These are phyloP conservation scores for Lasiosphaeria miniovina DNA, from an alignment of 495 filamentous ascomycete genomes.

Conservation along the genomic window DNA sequence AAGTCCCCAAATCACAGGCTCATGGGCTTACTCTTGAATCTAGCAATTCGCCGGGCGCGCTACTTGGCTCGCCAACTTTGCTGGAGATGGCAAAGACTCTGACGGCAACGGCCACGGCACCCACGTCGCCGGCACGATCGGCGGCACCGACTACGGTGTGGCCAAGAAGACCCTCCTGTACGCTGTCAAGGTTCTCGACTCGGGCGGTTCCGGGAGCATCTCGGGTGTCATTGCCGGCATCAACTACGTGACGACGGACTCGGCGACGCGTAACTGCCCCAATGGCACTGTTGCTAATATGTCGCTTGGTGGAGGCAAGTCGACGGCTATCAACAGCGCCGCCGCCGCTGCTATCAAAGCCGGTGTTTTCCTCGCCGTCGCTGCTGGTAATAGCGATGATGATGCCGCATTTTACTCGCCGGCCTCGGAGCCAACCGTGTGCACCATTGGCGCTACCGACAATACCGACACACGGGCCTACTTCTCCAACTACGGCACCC, in stretches of 20 bases:
- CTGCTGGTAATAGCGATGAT: slow-evolving; percentile 49
- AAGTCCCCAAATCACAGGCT: slow-evolving; percentile 7
- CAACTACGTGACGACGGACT: slow-evolving; percentile 41
- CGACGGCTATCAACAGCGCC: slow-evolving; percentile 51
- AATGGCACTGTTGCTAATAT: slow-evolving; percentile 46
- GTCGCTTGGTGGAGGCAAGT: slow-evolving; percentile 50
- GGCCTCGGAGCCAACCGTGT: slow-evolving; percentile 52
- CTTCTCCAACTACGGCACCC: slow-evolving; percentile 60
- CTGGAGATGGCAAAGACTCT: slow-evolving; percentile 27
- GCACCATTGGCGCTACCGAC: slow-evolving; percentile 59
- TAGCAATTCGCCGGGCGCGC: slow-evolving; percentile 58
- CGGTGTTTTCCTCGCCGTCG: slow-evolving; percentile 52
- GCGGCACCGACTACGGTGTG: slow-evolving; percentile 58
- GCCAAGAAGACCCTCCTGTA: slow-evolving; percentile 62
- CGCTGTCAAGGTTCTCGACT: slow-evolving; percentile 65
- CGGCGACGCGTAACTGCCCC: slow-evolving; percentile 29
- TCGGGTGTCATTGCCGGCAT: slow-evolving; percentile 44
- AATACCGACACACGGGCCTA: slow-evolving; percentile 44
- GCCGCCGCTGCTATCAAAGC: slow-evolving; percentile 44
- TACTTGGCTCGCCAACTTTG: slow-evolving; percentile 37
- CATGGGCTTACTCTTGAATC: background rate
- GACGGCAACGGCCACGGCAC: slow-evolving; percentile 56
- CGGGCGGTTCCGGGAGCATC: slow-evolving; percentile 39
- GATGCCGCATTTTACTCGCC: slow-evolving; percentile 48
- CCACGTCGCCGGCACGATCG: slow-evolving; percentile 64